These are phyloP conservation scores for Zygnema cylindricum DNA, from an alignment of 139 green algal species.

Conservation along the genomic window DNA sequence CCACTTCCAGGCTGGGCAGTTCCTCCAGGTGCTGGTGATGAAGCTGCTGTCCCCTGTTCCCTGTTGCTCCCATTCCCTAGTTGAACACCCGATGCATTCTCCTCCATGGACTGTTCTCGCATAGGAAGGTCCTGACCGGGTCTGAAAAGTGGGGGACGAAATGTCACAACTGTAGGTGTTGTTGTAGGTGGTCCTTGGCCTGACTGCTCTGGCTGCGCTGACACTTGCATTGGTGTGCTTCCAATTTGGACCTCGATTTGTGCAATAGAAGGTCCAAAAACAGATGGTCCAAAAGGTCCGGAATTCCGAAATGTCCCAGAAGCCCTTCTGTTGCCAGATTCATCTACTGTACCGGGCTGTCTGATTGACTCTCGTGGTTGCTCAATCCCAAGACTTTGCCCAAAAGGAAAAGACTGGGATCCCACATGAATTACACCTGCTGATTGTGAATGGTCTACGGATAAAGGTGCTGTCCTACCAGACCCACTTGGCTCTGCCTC, in stretches of 20 bases:
- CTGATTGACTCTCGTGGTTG: no score
- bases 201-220: background rate
- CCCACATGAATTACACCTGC: no score
- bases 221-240: background rate
- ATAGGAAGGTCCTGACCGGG: background rate
- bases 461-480: background rate
- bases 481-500: background rate
- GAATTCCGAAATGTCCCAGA: no score
- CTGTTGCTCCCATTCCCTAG: no score
- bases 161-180: background rate
- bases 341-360: no score
- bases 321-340: no score
- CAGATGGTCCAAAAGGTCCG: background rate
- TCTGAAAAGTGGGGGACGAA: background rate
- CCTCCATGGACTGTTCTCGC: no score
- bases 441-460: no score
- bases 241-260: background rate
- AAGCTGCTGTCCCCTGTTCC: no score
- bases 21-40: background rate
- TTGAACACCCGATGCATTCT: no score
- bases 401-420: no score
- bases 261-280: background rate
- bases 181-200: background rate
- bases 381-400: no score
- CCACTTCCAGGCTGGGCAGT: background rate